Evolutionary conservation across 805 yeast species (phyloP), one percentile per base, ranked within the genome.

Genomic region (Cyberlindnera bimundalis): DNA sequence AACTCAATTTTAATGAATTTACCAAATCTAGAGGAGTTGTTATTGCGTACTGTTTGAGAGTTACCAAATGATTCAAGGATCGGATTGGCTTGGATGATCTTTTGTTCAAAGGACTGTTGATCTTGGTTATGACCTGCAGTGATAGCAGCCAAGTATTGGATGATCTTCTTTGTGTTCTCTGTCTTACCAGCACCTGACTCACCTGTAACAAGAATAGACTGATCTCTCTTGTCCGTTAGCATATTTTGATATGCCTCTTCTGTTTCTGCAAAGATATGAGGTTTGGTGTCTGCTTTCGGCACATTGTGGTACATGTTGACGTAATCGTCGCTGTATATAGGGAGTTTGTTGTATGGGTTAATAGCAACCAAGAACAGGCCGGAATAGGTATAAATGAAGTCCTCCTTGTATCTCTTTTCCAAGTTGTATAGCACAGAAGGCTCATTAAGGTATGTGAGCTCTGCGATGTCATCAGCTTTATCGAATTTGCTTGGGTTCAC

Each of bases 171-270:
- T 5, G 99, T 93, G 52, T 88, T 93, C 65, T 93, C 99, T 0
- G 99, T 93, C 60, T 93, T 93, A 39, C 99, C 99, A 0, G 99
- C 99, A 51, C 99, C 99, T 18, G 95, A 84, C 60, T 93, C 99
- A 49, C 99, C 99, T 0, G 99, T 93, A n/a, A 93, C 97, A 36
- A 93, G 69, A 40, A 93, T 88, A 11, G 95, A 81, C 66, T 93
- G 99, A 61, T 90, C 84, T 53, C 79, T 79, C 37, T 68, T 71
- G 48, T 84, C 81, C 11, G 73, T 69, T 11, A 87, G 66, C 59
- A 93, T 67, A 53, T 81, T 84, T 47, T 87, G 76, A 52, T 80
- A 86, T 1, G 98, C 95, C 34, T 79, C 78, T 55, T 93, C 96
- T 0, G 96, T 84, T 23, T 85, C 80, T 1, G 95, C 95, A 63